Evolutionary conservation across 331 rosid species (phyloP).

Genomic region (Dryas integrifolia): DNA sequence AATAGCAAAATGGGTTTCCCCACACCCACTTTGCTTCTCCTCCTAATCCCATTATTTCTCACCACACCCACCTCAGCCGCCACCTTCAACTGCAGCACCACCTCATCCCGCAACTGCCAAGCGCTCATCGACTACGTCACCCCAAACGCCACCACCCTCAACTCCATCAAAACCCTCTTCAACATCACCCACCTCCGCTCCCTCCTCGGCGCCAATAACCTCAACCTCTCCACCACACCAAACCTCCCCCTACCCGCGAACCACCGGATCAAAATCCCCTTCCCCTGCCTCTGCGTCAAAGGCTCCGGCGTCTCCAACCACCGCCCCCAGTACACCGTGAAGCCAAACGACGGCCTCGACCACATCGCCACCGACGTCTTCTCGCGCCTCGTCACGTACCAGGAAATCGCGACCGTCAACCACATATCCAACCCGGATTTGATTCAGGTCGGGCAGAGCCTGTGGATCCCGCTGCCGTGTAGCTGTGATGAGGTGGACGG

Average conservation of each 20-base stretch:
- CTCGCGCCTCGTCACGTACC: slow-evolving; percentile 34
- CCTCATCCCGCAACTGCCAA: slow-evolving; percentile 31
- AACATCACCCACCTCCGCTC: slow-evolving; percentile 46
- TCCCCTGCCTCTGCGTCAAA: slow-evolving; percentile 53
- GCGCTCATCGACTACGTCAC: slow-evolving; percentile 43
- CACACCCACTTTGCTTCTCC: neutral
- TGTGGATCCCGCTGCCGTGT: slow-evolving; percentile 81
- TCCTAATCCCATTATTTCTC: slow-evolving; percentile 11
- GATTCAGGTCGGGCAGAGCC: slow-evolving; percentile 33
- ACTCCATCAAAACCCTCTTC: slow-evolving; percentile 50
- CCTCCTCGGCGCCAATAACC: slow-evolving; percentile 61
- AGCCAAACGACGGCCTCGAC: slow-evolving; percentile 35
- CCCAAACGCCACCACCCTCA: slow-evolving; percentile 41
- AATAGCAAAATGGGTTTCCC: slow-evolving; percentile 7
- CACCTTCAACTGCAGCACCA: slow-evolving; percentile 45
- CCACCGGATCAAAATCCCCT: slow-evolving; percentile 42
- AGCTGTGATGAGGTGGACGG: slow-evolving; percentile 69
- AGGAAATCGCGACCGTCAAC: slow-evolving; percentile 42
- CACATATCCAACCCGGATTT: neutral
- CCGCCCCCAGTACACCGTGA: slow-evolving; percentile 45
- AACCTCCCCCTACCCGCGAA: neutral
- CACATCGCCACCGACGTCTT: slow-evolving; percentile 45
- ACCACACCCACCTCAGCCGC: slow-evolving; percentile 18
- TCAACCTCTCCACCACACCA: slow-evolving; percentile 23
- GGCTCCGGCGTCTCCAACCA: slow-evolving; percentile 46